Conservation (phyloP, 1,139 yeast genomes). For the Taphrina confusa region DNA sequence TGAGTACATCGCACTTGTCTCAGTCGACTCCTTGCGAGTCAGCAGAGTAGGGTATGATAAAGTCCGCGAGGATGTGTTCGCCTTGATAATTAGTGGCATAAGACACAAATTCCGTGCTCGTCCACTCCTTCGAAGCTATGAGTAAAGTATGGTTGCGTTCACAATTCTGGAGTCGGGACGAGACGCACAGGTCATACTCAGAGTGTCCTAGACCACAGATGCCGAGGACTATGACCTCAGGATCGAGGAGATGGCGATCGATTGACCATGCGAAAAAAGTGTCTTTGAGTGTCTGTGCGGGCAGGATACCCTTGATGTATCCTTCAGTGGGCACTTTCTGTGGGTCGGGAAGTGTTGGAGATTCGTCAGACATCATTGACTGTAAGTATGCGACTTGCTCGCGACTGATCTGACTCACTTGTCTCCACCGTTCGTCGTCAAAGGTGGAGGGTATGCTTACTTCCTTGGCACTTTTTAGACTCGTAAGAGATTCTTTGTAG, state of each 20-base stretch:
- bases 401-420: slow-evolving; percentile 1
- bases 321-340: neutral
- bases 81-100: neutral
- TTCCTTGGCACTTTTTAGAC: neutral
- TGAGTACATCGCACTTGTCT: neutral
- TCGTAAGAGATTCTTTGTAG: slow-evolving; percentile 7
- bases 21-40: neutral
- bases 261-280: slow-evolving; percentile 23
- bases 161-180: neutral
- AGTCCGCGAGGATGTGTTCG: neutral
- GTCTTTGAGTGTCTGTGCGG: slow-evolving; percentile 18
- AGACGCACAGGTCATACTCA: slow-evolving; percentile 1
- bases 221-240: neutral
- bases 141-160: neutral
- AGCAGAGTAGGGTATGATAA: slow-evolving; percentile 8
- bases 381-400: slow-evolving; percentile 18
- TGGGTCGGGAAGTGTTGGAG: neutral
- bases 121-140: slow-evolving; percentile 9
- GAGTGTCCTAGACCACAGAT: slow-evolving; percentile 21
- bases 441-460: neutral
- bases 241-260: slow-evolving; percentile 2
- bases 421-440: slow-evolving; percentile 1
- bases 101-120: neutral
- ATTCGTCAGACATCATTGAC: slow-evolving; percentile 17
- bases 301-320: slow-evolving; percentile 4